Evolutionary conservation across 2,329 filamentous ascomycete species (phyloP).

Genomic region (Diaporthe ilicicola): DNA sequence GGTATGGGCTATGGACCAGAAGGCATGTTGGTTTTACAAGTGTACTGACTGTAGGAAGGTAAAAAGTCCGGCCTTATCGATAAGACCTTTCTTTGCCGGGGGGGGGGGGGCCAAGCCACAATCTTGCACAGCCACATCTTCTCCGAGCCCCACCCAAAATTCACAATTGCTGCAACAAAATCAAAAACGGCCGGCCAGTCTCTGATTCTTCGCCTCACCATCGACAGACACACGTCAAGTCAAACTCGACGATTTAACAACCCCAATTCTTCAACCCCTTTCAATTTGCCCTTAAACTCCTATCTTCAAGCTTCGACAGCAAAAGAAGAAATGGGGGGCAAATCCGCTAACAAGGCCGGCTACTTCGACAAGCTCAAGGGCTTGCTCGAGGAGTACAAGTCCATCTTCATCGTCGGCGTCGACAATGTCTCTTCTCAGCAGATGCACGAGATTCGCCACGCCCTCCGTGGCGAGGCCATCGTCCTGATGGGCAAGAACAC

Average conservation of each 20-base stretch:
- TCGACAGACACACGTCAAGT: conserved; percentile 27
- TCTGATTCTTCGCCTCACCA: conserved; percentile 2
- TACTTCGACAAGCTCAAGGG: conserved; percentile 99
- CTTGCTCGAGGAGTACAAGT: conserved; percentile 95
- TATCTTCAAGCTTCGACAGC: conserved; percentile 74
- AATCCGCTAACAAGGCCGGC: conserved; percentile 87
- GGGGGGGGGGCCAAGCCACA: neutral
- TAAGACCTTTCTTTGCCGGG: conserved; percentile 2
- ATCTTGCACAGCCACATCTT: conserved; percentile 8
- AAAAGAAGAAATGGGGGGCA: conserved; percentile 99
- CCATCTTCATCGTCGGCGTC: conserved; percentile 95
- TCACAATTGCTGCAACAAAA: conserved; percentile 29
- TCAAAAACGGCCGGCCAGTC: neutral
- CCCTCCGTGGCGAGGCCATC: conserved; percentile 90
- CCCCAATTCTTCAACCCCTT: conserved; percentile 11
- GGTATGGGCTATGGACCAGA: neutral
- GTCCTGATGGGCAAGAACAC: conserved; percentile 99
- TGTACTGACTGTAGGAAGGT: neutral
- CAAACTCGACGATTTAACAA: conserved; percentile 35
- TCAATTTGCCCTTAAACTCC: conserved; percentile 89
- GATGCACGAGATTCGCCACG: conserved; percentile 99
- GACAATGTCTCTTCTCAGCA: conserved; percentile 99
- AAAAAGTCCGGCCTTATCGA: conserved; percentile 26
- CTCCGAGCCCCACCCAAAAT: conserved; percentile 22
- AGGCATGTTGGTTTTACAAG: neutral